Conservation (phyloP, 2,329 filamentous ascomycete genomes). For the Leptographium flavum region DNA sequence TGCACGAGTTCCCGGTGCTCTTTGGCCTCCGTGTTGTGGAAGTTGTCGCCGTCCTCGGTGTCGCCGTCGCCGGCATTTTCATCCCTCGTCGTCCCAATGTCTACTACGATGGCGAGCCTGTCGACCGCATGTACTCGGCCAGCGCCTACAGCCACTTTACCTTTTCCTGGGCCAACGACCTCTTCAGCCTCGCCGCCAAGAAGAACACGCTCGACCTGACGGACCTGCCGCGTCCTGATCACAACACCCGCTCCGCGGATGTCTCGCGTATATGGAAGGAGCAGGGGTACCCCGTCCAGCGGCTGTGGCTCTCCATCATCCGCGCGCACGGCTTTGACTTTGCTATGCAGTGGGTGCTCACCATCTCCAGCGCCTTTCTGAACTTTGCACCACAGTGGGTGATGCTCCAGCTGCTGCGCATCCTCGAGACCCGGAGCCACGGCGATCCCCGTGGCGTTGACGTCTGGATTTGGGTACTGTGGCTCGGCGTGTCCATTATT, state of each 20-base stretch:
- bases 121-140: conserved; percentile 49
- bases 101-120: conserved; percentile 39
- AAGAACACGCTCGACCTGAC: conserved; percentile 46
- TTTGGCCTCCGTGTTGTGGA: conserved; percentile 34
- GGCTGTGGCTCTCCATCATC: conserved; percentile 47
- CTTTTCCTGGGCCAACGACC: conserved; percentile 45
- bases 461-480: conserved; percentile 55
- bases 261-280: conserved; percentile 34
- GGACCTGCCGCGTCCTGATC: conserved; percentile 48
- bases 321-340: conserved; percentile 42
- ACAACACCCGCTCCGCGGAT: conserved; percentile 35
- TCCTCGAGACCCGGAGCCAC: conserved; percentile 41
- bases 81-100: conserved; percentile 57
- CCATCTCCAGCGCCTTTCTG: conserved; percentile 37
- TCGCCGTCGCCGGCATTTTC: conserved; percentile 33
- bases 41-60: conserved; percentile 26
- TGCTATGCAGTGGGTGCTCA: conserved; percentile 42
- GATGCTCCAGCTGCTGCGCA: conserved; percentile 48
- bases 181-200: conserved; percentile 40
- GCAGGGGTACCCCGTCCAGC: conserved; percentile 25
- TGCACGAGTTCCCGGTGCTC: conserved; percentile 19
- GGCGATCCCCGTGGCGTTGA: conserved; percentile 32
- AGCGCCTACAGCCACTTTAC: conserved; percentile 48
- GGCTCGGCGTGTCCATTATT: conserved; percentile 46
- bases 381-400: conserved; percentile 58